Conservation (phyloP, 164 flowering plant species). For the Litsea cubeba region DNA sequence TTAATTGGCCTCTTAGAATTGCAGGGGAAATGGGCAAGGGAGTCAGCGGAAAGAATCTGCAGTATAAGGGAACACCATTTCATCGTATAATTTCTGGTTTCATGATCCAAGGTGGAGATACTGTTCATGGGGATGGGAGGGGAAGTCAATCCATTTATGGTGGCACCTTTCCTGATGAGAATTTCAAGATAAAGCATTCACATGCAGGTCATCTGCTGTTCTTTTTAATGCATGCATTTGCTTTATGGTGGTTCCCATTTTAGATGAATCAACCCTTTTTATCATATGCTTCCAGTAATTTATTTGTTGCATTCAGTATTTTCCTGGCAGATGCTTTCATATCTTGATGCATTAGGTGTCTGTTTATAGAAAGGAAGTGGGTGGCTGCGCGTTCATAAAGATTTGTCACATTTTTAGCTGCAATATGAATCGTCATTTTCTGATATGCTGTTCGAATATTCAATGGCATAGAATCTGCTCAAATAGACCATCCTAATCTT, state of each 20-base stretch:
- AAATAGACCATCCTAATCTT: neutral
- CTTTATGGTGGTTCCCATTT: neutral
- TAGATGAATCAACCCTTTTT: neutral
- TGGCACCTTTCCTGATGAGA: constrained; percentile 84
- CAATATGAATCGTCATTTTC: neutral
- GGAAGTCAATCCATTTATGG: constrained; percentile 88
- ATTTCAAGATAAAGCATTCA: constrained; percentile 77
- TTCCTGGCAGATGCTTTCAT: neutral
- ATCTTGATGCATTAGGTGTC: neutral
- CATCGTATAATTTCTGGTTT: constrained; percentile 95
- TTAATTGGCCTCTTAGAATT: neutral
- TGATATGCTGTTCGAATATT: neutral
- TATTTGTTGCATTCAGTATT: neutral
- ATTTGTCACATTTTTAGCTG: neutral
- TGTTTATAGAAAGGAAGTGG: too few relatives aligned
- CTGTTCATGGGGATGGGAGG: constrained; percentile 60
- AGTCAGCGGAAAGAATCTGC: constrained; percentile 59
- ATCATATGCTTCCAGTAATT: neutral
- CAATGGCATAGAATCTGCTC: neutral
- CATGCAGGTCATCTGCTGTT: constrained; percentile 59
- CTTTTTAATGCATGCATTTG: neutral
- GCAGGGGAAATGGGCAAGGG: constrained; percentile 81
- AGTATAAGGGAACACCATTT: constrained; percentile 84
- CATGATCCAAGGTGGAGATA: constrained; percentile 95
- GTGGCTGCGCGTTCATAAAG: too few relatives aligned